These are phyloP conservation scores for Pyrus hybrid DNA, from an alignment of 331 rosid species.

Conservation along the genomic window DNA sequence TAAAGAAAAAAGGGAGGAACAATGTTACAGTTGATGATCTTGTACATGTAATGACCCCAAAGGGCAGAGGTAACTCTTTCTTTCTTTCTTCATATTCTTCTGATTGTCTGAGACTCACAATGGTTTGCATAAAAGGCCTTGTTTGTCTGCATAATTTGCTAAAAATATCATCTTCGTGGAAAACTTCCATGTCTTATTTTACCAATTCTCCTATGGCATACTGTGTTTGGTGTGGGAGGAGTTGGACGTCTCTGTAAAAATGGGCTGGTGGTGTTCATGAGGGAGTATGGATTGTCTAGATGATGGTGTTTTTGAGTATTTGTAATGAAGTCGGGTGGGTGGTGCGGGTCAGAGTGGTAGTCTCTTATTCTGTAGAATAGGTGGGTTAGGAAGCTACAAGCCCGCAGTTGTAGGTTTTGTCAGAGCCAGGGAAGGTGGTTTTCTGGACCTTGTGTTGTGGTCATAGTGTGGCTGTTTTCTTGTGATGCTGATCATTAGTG, in stretches of 20 bases:
- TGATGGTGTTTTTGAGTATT: background rate
- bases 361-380: background rate
- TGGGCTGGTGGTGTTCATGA: background rate
- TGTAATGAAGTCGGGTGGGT: background rate
- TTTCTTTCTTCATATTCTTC: background rate
- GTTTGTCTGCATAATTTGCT: background rate
- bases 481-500: background rate
- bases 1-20: constrained; percentile 82
- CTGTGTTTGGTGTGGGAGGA: background rate
- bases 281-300: background rate
- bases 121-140: background rate
- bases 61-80: constrained; percentile 57
- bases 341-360: background rate
- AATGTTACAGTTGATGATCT: constrained; percentile 81
- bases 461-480: background rate
- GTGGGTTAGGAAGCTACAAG: background rate
- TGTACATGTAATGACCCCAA: constrained; percentile 70
- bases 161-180: background rate
- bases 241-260: background rate
- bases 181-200: background rate
- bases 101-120: background rate
- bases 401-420: background rate
- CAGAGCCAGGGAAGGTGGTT: background rate
- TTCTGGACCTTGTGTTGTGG: background rate
- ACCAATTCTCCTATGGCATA: background rate